Base-by-base conservation (phyloP, 2,329 filamentous ascomycete genomes). In the Drechmeria coniospora region DNA sequence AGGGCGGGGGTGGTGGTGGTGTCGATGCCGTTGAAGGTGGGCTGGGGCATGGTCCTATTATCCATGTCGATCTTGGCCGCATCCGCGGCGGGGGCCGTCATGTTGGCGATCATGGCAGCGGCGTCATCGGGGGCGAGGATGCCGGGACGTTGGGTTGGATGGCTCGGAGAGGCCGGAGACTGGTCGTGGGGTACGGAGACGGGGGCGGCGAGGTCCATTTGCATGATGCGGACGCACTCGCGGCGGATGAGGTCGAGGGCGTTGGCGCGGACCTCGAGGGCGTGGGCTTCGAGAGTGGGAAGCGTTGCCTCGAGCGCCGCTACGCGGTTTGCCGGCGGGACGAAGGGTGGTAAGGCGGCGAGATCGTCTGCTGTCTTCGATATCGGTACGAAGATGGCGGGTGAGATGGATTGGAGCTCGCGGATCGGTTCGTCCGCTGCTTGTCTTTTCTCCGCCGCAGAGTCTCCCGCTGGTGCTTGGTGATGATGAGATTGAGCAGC, bases 311-410 rank as follows among this genome's bases (percentile, higher is more conserved):
- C 32, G 11, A 49, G 32, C 12, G 30, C 33, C 3, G 40, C 42
- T 17, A 30, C 18, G 14, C 24, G 28, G 17, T 13, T 30, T 24
- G 36, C 8, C 7, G 38, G 39, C 4, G 36, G 28, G 2, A 29
- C 19, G 22, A 37, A 36, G 13, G 39, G 33, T 9, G 4, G 5
- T 5, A 11, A 7, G 2, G 32, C 31, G 23, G 39, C 33, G 27
- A 47, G 37, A 20, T 20, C 18, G 18, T 6, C 10, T 20, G 18
- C 7, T 6, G 18, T 20, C 10, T 6, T 6, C 18, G 18, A 20
- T 6, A 10, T 20, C 18, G 7, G 18, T 20, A 55, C 57, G 25
- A 55, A 58, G 25, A 57, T 49, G 32, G 44, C 38, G 5, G 45
- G 37, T 4, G 40, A 32, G 31, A 49, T 36, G 29, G 36, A 31